Conservation (phyloP, 345 rosid species). For the Sonneratia caseolaris region DNA sequence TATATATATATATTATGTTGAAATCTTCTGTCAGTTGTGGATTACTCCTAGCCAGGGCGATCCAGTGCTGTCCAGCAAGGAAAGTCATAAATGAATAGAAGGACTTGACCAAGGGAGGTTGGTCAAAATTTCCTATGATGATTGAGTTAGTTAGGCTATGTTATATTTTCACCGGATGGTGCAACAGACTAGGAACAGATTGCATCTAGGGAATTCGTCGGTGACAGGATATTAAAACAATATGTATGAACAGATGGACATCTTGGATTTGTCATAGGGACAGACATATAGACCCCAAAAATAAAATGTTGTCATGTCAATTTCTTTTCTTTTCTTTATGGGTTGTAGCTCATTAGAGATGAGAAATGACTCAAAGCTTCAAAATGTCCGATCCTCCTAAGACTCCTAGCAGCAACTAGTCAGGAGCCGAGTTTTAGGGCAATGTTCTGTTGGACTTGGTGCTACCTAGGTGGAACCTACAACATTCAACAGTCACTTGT, state of each 20-base stretch:
- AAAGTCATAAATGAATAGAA: too few relatives aligned
- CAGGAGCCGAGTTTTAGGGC: background rate
- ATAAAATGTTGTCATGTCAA: background rate
- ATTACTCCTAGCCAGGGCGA: background rate
- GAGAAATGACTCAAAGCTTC: background rate
- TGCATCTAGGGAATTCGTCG: background rate
- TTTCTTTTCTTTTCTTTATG: background rate
- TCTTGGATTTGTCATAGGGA: background rate
- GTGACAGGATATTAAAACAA: too few relatives aligned
- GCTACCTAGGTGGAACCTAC: background rate
- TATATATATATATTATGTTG: too few relatives aligned
- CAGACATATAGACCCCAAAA: background rate
- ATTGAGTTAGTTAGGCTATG: background rate
- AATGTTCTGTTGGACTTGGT: background rate
- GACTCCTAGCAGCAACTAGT: background rate
- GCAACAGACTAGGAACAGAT: background rate
- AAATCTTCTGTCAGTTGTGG: too few relatives aligned
- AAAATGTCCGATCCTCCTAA: background rate
- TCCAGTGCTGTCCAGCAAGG: background rate
- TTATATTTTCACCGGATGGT: background rate
- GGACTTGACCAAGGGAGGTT: too few relatives aligned
- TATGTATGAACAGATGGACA: background rate
- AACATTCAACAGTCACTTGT: background rate
- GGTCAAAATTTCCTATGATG: background rate
- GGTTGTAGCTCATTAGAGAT: background rate